Evolutionary conservation across 345 rosid species (phyloP).

Genomic region (Rubroshorea leprosula): DNA sequence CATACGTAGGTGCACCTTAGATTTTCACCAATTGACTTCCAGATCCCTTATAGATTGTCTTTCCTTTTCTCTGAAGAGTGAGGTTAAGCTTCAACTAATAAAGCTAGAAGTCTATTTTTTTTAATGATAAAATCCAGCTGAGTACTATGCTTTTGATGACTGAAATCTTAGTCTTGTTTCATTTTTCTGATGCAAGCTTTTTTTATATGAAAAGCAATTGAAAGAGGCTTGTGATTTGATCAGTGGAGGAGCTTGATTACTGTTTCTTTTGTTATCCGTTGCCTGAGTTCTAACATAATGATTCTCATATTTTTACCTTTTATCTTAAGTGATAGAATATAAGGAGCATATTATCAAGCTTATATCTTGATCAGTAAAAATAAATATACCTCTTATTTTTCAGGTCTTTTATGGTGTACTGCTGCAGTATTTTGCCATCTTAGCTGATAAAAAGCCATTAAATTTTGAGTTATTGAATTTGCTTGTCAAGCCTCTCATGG

Average conservation of each 20-base stretch:
- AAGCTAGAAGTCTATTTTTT: neutral
- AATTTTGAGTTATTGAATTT: constrained; percentile 70
- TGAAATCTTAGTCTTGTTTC: neutral
- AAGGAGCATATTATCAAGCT: neutral
- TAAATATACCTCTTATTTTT: constrained; percentile 11
- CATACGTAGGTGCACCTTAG: neutral
- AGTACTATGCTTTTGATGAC: neutral
- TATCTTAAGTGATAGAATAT: neutral
- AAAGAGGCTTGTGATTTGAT: neutral
- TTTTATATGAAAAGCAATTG: neutral
- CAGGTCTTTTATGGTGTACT: constrained; percentile 93
- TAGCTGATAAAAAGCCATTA: constrained; percentile 62
- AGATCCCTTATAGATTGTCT: neutral
- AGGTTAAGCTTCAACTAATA: neutral
- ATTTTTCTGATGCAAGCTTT: neutral
- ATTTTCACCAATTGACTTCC: neutral
- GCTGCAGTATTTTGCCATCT: constrained; percentile 83
- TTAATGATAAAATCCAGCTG: neutral
- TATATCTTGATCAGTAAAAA: neutral
- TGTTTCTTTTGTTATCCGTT: neutral
- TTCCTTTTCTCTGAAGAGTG: neutral
- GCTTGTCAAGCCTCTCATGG: constrained; percentile 83
- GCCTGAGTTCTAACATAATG: neutral
- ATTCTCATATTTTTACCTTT: neutral
- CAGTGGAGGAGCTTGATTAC: neutral